These are phyloP conservation scores for Penicillium crustosum DNA, from an alignment of 2,329 filamentous ascomycete species.

Conservation along the genomic window DNA sequence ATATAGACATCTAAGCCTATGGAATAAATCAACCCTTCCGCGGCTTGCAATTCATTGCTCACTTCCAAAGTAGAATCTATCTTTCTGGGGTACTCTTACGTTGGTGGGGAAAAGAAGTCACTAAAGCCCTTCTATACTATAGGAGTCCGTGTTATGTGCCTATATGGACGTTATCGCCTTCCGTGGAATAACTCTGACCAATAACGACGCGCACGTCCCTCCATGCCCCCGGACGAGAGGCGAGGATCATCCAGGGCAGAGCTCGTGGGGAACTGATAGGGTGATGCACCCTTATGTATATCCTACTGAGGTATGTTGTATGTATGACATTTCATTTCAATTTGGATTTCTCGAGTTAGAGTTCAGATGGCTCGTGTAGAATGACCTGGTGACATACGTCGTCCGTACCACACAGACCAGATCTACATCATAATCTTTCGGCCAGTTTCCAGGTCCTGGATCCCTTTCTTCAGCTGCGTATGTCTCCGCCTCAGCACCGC, in stretches of 20 bases:
- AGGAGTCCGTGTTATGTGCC: not conserved
- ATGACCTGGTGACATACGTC: not conserved
- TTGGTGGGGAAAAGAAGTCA: too few relatives aligned
- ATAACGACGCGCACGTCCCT: conserved; percentile 37
- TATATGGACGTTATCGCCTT: not conserved
- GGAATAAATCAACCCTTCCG: too few relatives aligned
- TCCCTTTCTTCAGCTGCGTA: not conserved
- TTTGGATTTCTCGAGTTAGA: not conserved
- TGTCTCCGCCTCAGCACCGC: conserved; percentile 23
- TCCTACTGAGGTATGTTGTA: not conserved
- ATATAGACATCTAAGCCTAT: too few relatives aligned
- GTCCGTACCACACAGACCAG: not conserved
- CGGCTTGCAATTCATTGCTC: not conserved
- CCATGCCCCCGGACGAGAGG: conserved; percentile 40
- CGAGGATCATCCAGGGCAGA: conserved; percentile 14
- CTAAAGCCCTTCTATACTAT: too few relatives aligned
- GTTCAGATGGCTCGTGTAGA: not conserved
- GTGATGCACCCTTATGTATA: not conserved
- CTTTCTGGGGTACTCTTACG: too few relatives aligned
- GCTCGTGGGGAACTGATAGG: conserved; percentile 22
- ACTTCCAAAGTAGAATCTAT: not conserved
- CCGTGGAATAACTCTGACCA: conserved; percentile 23
- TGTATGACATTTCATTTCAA: not conserved
- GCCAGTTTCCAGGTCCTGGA: not conserved
- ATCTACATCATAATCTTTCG: not conserved